Base-by-base conservation (phyloP, 179 eudicot species). In the Dionaea muscipula region DNA sequence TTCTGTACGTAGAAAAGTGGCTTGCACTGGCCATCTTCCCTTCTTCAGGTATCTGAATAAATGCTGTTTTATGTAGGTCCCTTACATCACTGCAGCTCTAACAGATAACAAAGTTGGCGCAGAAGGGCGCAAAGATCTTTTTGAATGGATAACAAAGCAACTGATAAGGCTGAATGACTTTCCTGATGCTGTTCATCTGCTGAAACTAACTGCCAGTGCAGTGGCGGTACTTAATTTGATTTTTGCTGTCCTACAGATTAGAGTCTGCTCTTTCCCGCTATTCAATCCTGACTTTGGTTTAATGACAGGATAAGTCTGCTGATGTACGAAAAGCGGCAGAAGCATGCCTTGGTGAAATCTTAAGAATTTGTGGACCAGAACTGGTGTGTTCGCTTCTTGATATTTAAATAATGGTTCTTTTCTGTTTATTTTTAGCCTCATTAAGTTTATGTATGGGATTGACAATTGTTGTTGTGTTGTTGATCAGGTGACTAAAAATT, bases 271-370 rank as follows among this genome's bases (percentile, higher is more conserved):
- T 40, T 17, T 10, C 17, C 35, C 19, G 24, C 51, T 6, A 19
- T 51, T 35, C 10, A 2, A 11, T 0, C n/a, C n/a, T 23, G n/a
- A 1, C 17, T 53, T 2, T 16, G 43, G 21, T 75, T 16, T 13
- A 20, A 47, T 41, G 57, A 26, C 67, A 93, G 99, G 99, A 93
- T 64, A 93, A 93, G 74, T 93, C 99, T 49, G 90, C 96, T 59
- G 99, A 89, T 75, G 99, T 93, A 51, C 95, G 99, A 26, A 93
- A 93, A 68, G 86, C 94, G 38, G 96, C 95, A 35, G 99, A 93
- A 76, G 72, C 75, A 43, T 85, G 90, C 70, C 75, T 93, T 64
- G 63, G 64, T 52, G 99, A 89, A 68, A 73, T 85, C 48, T 17
- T 93, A 46, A 76, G 87, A 68, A 85, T 81, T 37, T 89, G 87